Conservation (phyloP, 257 asterid genomes). For the Haberlea rhodopensis region DNA sequence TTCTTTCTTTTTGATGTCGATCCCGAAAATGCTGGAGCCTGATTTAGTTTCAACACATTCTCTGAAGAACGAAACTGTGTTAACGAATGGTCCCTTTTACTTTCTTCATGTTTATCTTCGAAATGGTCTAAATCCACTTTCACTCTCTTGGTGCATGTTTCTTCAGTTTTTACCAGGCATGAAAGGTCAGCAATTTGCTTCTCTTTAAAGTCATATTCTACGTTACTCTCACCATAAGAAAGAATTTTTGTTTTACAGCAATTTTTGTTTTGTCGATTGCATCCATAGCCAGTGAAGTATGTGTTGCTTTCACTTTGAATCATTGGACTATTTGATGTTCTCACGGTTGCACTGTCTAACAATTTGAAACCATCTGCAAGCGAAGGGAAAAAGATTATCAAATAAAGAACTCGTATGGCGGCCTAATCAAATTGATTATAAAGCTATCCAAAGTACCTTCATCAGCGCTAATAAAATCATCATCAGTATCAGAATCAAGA, state of each 20-base stretch:
- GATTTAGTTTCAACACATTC: slow-evolving; percentile 11
- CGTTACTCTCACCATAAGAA: neutral
- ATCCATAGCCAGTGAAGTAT: slow-evolving; percentile 6
- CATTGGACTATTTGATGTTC: slow-evolving; percentile 19
- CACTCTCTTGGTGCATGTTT: slow-evolving; percentile 15
- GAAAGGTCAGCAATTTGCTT: neutral
- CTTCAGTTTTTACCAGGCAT: slow-evolving; percentile 24
- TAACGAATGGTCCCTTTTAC: too few species aligned
- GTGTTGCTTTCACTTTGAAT: slow-evolving; percentile 24
- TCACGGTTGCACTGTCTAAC: slow-evolving; percentile 26
- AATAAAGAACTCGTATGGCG: neutral
- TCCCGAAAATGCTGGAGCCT: slow-evolving; percentile 22
- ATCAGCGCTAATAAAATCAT: slow-evolving; percentile 57
- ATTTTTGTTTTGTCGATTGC: slow-evolving; percentile 7
- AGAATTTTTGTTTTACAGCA: slow-evolving; percentile 2
- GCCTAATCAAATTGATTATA: neutral
- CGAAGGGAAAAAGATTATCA: slow-evolving; percentile 1
- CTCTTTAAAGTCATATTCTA: neutral
- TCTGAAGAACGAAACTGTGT: too few species aligned
- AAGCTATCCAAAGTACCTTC: slow-evolving; percentile 49
- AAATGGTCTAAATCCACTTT: slow-evolving; percentile 1
- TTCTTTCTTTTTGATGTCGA: slow-evolving; percentile 31
- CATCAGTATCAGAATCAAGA: slow-evolving; percentile 81
- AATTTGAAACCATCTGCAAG: slow-evolving; percentile 45
- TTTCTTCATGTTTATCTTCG: slow-evolving; percentile 15